Evolutionary conservation across 1,284 basidiomycete genomes (phyloP).

Genomic region (Blastosporella zonata): DNA sequence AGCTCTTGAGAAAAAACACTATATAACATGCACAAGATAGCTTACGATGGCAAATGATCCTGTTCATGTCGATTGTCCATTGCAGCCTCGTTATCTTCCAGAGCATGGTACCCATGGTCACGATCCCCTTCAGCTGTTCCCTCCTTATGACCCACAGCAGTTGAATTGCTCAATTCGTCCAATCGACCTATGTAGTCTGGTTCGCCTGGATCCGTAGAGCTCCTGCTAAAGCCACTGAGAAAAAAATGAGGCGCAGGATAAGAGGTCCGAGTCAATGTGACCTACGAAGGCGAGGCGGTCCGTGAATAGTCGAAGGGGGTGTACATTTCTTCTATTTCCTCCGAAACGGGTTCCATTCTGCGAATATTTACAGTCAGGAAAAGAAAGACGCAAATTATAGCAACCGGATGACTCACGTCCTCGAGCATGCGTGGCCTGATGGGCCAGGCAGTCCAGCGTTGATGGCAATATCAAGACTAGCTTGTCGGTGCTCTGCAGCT

Average conservation of each 20-base stretch:
- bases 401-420: conserved; percentile 1
- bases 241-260: background rate
- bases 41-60: background rate
- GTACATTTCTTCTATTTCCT: background rate
- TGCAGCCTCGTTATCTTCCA: background rate
- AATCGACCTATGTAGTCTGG: background rate
- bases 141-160: background rate
- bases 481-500: background rate
- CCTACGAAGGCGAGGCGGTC: background rate
- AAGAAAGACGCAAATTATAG: background rate
- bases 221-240: background rate
- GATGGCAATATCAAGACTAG: background rate
- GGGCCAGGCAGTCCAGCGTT: conserved; percentile 11
- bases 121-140: background rate
- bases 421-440: background rate
- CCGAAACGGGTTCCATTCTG: background rate
- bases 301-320: background rate
- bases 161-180: background rate
- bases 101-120: background rate
- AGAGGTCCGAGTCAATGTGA: background rate
- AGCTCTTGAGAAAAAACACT: background rate
- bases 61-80: background rate
- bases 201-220: background rate
- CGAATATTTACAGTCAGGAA: too few species aligned
- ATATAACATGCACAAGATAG: background rate